phyloP scores from a whole-genome alignment of 2,329 filamentous ascomycete species.

The Colletotrichum higginsianum region DNA sequence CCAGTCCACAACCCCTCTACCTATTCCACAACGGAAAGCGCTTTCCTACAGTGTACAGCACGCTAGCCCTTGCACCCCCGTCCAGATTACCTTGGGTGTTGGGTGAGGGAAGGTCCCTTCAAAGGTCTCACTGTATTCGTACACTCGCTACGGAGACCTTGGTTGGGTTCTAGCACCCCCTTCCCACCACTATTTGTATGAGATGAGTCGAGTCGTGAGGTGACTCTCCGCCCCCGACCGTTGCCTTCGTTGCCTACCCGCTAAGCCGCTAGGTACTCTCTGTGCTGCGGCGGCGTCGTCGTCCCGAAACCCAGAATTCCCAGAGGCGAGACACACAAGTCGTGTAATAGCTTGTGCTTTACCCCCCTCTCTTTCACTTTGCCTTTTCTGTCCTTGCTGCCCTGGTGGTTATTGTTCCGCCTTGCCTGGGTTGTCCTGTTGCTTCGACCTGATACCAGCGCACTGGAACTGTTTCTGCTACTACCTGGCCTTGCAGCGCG shows the following conservation, averaged over 20 bases:
- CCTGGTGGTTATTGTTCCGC: not conserved
- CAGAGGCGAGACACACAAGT: slow-evolving; percentile 25
- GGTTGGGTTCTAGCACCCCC: not conserved
- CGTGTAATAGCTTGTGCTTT: slow-evolving; percentile 33
- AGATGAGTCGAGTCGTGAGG: slow-evolving; percentile 15
- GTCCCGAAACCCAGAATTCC: slow-evolving; percentile 31
- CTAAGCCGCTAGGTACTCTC: not conserved
- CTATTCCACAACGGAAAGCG: not conserved
- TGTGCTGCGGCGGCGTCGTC: slow-evolving; percentile 22
- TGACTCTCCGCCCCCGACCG: not conserved
- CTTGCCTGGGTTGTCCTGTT: not conserved
- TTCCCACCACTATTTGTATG: slow-evolving; percentile 3
- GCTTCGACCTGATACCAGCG: not conserved
- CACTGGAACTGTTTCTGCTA: not conserved
- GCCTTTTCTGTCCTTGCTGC: not conserved
- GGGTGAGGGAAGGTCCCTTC: not conserved
- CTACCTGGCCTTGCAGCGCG: not conserved
- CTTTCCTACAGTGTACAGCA: not conserved
- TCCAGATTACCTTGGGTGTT: not conserved
- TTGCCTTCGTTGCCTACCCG: not conserved
- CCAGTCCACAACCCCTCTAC: not conserved
- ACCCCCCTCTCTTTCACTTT: not conserved
- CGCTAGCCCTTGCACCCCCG: slow-evolving; percentile 1
- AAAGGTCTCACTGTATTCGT: not conserved
- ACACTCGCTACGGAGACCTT: not conserved